Evolutionary conservation across 768 basidiomycete genomes (phyloP).

Genomic region (Saitozyma podzolica): DNA sequence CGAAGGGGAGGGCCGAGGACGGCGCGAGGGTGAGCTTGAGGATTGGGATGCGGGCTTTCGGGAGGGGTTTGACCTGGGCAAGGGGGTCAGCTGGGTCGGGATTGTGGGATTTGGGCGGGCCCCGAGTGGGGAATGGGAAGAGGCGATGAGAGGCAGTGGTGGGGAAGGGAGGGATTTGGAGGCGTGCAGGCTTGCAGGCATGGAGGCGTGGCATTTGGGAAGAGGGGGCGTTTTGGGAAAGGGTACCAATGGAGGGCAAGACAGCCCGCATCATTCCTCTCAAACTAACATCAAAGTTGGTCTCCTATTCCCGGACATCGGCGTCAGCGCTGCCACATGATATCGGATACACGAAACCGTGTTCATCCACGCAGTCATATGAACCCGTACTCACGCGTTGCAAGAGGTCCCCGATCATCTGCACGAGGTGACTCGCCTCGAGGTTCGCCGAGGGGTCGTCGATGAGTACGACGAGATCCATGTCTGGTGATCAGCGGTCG

Average conservation of each 20-base stretch:
- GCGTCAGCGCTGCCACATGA: background rate
- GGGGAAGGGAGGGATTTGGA: too few relatives aligned
- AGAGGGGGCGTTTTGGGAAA: too few relatives aligned
- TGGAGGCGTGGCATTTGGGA: too few relatives aligned
- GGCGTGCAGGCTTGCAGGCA: too few relatives aligned
- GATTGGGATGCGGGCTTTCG: slow-evolving; percentile 96
- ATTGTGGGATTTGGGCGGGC: too few relatives aligned
- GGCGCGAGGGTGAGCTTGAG: slow-evolving; percentile 91
- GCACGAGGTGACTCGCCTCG: slow-evolving; percentile 83
- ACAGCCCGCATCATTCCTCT: too few relatives aligned
- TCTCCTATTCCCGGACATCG: slow-evolving; percentile 28
- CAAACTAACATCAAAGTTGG: slow-evolving; percentile 39
- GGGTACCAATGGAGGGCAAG: too few relatives aligned
- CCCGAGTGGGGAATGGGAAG: too few relatives aligned
- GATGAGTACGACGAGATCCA: slow-evolving; percentile 97
- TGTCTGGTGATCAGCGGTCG: slow-evolving; percentile 62
- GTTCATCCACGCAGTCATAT: slow-evolving; percentile 10
- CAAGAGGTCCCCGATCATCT: slow-evolving; percentile 86
- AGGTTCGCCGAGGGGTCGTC: slow-evolving; percentile 74
- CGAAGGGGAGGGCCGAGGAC: slow-evolving; percentile 50
- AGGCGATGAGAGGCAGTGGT: too few relatives aligned
- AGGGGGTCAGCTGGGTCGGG: too few relatives aligned
- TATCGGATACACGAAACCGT: background rate
- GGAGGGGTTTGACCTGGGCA: slow-evolving; percentile 76
- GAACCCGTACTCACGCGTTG: slow-evolving; percentile 69